Conservation (phyloP, 2,329 filamentous ascomycete species). For the Cladosporium sp. region DNA sequence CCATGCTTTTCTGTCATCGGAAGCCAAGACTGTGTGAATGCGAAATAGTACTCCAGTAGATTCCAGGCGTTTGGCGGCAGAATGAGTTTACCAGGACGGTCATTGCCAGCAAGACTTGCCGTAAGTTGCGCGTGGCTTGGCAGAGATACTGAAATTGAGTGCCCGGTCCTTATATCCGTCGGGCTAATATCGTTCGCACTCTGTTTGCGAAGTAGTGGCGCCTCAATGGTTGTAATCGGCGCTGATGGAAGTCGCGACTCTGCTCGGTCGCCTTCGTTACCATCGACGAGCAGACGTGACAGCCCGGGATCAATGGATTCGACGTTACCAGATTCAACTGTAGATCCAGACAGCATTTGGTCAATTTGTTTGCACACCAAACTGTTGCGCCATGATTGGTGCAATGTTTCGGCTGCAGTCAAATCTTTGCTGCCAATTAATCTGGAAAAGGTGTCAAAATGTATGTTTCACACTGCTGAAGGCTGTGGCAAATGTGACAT, state of each 20-base stretch:
- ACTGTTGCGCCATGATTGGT: conserved; percentile 59
- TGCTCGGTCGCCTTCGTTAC: background rate
- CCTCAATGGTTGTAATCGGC: background rate
- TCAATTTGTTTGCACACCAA: conserved; percentile 60
- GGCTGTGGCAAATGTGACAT: no score
- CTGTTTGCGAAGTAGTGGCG: background rate
- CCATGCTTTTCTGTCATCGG: conserved; percentile 66
- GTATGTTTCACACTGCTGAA: no score
- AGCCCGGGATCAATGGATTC: conserved; percentile 4
- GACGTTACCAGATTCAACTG: conserved; percentile 18
- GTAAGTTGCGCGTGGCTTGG: background rate
- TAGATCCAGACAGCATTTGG: conserved; percentile 49
- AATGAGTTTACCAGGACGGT: conserved; percentile 13
- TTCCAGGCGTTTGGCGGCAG: conserved; percentile 54
- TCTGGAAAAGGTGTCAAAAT: background rate
- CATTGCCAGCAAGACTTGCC: background rate
- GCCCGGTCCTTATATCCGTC: background rate
- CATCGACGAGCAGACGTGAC: background rate
- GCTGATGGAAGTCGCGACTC: background rate
- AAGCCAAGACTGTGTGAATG: conserved; percentile 72
- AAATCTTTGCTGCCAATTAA: conserved; percentile 50
- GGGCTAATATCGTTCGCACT: background rate
- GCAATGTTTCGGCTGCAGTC: conserved; percentile 52
- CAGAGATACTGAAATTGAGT: background rate
- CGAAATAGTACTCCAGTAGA: conserved; percentile 67